These are phyloP conservation scores for Isatis tinctoria DNA, from an alignment of 345 rosid species.

Conservation along the genomic window DNA sequence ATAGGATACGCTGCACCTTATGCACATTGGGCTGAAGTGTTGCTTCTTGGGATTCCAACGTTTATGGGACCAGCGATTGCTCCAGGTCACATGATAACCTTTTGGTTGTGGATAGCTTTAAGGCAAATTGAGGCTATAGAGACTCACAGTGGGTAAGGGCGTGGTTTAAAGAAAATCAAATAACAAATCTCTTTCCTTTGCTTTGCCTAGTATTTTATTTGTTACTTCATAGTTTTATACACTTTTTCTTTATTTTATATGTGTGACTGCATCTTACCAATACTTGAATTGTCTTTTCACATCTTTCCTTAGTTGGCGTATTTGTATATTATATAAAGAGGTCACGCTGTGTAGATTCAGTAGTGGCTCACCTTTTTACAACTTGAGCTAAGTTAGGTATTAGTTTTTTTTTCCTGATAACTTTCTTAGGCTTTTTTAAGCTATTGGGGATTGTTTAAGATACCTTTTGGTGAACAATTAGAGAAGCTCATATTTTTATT, in stretches of 20 bases:
- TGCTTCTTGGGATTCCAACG: constrained; percentile 89
- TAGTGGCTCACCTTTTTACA: constrained; percentile 32
- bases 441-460: not conserved
- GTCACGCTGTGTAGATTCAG: constrained; percentile 27
- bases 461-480: not conserved
- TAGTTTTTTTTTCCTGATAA: not conserved
- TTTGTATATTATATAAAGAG: constrained; percentile 4
- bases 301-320: constrained; percentile 12
- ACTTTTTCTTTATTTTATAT: constrained; percentile 23
- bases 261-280: constrained; percentile 33
- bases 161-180: not conserved
- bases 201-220: not conserved
- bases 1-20: constrained; percentile 83
- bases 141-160: constrained; percentile 91
- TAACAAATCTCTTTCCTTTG: not conserved
- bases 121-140: constrained; percentile 92
- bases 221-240: constrained; percentile 11
- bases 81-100: constrained; percentile 94
- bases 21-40: constrained; percentile 90
- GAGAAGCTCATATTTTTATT: not conserved
- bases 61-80: constrained; percentile 90
- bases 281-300: constrained; percentile 24
- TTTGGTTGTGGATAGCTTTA: constrained; percentile 89
- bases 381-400: constrained; percentile 26
- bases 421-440: constrained; percentile 16